These are phyloP conservation scores for Epichloe glyceriae DNA, from an alignment of 2,329 filamentous ascomycete genomes.

Conservation along the genomic window DNA sequence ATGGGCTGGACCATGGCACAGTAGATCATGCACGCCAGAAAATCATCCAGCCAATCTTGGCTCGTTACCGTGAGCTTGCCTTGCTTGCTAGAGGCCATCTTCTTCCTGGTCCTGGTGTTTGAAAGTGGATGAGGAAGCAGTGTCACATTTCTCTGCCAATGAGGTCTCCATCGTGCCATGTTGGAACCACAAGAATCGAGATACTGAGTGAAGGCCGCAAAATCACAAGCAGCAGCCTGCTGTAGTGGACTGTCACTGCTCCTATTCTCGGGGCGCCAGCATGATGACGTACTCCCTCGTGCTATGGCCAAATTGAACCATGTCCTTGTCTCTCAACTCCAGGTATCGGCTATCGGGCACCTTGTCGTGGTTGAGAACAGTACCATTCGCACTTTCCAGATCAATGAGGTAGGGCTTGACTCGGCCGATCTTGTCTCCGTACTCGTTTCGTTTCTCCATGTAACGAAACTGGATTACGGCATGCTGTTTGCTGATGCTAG, in stretches of 20 bases:
- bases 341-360: slow-evolving; percentile 68
- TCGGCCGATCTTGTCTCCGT: slow-evolving; percentile 65
- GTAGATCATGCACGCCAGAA: background rate
- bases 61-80: background rate
- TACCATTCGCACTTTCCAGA: slow-evolving; percentile 86
- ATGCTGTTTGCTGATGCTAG: slow-evolving; percentile 90
- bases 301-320: slow-evolving; percentile 77
- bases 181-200: no score
- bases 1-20: background rate
- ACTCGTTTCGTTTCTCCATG: slow-evolving; percentile 72
- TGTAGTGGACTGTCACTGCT: background rate
- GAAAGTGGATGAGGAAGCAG: no score
- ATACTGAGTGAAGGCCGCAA: no score
- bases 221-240: background rate
- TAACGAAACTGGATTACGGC: slow-evolving; percentile 89
- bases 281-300: slow-evolving; percentile 93
- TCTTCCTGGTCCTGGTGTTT: no score
- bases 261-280: slow-evolving; percentile 44
- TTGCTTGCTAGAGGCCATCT: background rate
- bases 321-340: slow-evolving; percentile 78
- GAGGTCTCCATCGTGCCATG: no score
- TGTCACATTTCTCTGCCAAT: no score
- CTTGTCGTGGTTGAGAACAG: slow-evolving; percentile 61
- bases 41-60: background rate
- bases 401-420: slow-evolving; percentile 87